These are phyloP conservation scores for Viscum album DNA, from an alignment of 177 flowering plant genomes.

Conservation along the genomic window DNA sequence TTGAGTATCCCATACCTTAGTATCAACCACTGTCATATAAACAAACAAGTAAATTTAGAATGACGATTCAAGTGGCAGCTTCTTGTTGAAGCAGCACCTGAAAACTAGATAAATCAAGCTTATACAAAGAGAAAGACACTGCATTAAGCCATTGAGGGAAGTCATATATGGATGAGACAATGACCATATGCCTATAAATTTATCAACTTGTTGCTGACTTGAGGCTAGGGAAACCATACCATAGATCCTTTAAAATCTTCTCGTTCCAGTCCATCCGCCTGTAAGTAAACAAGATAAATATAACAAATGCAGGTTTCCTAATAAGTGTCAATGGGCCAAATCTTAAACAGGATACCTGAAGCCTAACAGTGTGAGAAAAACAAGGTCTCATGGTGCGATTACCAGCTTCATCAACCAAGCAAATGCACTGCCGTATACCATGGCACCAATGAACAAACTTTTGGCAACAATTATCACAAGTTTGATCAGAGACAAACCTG, in stretches of 20 bases:
- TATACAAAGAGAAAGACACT: no score
- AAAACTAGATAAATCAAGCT: neutral
- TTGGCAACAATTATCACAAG: conserved; percentile 1
- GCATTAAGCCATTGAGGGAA: no score
- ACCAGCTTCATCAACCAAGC: conserved; percentile 79
- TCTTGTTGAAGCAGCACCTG: neutral
- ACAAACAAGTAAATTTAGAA: neutral
- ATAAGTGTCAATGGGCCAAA: neutral
- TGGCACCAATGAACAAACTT: neutral
- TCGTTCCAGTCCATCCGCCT: conserved; percentile 57
- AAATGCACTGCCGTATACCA: conserved; percentile 56
- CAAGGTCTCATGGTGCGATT: conserved; percentile 96
- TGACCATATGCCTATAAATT: no score
- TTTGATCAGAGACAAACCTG: conserved; percentile 39
- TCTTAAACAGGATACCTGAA: conserved; percentile 44
- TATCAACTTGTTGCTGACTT: no score
- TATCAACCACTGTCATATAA: conserved; percentile 63
- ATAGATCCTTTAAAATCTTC: conserved; percentile 76
- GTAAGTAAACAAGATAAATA: conserved; percentile 16
- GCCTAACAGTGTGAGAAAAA: conserved; percentile 63
- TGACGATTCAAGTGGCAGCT: neutral
- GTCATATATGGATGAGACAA: no score
- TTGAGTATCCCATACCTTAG: conserved; percentile 54
- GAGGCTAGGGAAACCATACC: conserved; percentile 28
- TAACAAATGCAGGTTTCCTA: conserved; percentile 1